A percentile compares a stretch with the other conserved stretches of the same genome.
These are phyloP conservation scores for Vigna hirtella DNA, from an alignment of 306 rosid genomes.

Conservation along the genomic window DNA sequence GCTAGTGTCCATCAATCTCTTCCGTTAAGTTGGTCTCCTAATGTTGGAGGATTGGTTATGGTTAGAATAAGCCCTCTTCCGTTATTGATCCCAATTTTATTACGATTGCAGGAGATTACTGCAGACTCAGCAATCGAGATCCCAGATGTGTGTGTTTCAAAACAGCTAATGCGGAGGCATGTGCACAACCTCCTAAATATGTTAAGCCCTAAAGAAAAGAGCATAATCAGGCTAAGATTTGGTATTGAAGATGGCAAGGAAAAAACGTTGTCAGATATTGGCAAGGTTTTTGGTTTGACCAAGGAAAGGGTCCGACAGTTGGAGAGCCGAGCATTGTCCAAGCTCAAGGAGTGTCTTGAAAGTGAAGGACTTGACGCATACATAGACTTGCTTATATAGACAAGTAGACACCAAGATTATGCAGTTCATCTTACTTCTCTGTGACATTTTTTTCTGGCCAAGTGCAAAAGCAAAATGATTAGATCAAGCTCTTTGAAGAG, in stretches of 20 bases:
- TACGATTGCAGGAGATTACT: conserved; percentile 77
- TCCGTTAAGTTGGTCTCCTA: conserved; percentile 13
- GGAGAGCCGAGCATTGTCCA: conserved; percentile 65
- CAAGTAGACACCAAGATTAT: conserved; percentile 27
- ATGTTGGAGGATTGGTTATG: neutral
- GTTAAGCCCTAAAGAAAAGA: conserved; percentile 72
- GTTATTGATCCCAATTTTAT: conserved; percentile 16
- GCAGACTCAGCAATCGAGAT: conserved; percentile 72
- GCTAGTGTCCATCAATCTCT: neutral
- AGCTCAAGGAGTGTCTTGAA: conserved; percentile 71
- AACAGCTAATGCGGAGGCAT: conserved; percentile 84
- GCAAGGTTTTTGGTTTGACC: conserved; percentile 67
- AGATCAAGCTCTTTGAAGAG: conserved; percentile 31
- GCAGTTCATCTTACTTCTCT: conserved; percentile 34
- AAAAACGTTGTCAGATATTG: conserved; percentile 68
- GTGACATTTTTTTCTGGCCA: conserved; percentile 9
- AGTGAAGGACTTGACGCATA: conserved; percentile 78
- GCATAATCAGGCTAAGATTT: conserved; percentile 75
- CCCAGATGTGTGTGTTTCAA: conserved; percentile 67
- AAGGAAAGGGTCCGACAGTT: conserved; percentile 82
- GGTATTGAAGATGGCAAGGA: conserved; percentile 78
- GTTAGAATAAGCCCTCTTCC: conserved; percentile 6
- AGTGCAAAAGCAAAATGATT: conserved; percentile 31
- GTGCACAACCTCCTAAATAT: conserved; percentile 62
- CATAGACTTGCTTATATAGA: conserved; percentile 62